Percentiles rank a stretch among this genome's conserved stretches.
Conservation (phyloP, 2,329 filamentous ascomycete genomes). For the Colletotrichum sp. region DNA sequence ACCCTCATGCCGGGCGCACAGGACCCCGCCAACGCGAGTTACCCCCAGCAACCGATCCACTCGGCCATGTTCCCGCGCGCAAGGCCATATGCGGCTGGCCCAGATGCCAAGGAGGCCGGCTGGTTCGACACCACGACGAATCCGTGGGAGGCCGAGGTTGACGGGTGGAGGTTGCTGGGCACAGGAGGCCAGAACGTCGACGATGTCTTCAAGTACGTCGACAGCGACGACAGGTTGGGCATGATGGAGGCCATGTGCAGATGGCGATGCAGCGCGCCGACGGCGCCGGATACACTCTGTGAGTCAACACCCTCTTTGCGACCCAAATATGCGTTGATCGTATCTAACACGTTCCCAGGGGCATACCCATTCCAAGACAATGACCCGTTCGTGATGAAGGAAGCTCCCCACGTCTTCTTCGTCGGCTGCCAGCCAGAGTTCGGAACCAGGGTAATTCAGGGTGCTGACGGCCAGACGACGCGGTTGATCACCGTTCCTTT, state of each 20-base stretch:
- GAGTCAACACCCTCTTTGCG: conserved; percentile 44
- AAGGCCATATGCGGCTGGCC: conserved; percentile 72
- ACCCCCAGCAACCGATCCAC: conserved; percentile 94
- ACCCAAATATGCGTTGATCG: neutral
- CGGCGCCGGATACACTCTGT: conserved; percentile 95
- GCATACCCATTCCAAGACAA: conserved; percentile 95
- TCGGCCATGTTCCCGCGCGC: conserved; percentile 86
- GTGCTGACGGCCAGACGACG: conserved; percentile 71
- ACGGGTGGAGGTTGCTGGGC: conserved; percentile 87
- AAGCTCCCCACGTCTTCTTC: conserved; percentile 91
- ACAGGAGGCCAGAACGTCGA: conserved; percentile 93
- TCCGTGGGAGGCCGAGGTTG: conserved; percentile 88
- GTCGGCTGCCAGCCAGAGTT: conserved; percentile 85
- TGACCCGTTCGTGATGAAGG: conserved; percentile 86
- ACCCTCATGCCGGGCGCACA: conserved; percentile 84
- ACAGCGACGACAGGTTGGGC: conserved; percentile 75
- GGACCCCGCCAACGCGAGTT: conserved; percentile 87
- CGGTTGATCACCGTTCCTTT: conserved; percentile 83
- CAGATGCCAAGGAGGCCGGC: conserved; percentile 51
- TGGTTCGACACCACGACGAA: conserved; percentile 94
- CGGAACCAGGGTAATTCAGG: conserved; percentile 72
- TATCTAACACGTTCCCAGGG: conserved; percentile 57
- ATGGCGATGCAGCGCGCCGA: conserved; percentile 91
- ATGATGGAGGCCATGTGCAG: conserved; percentile 96
- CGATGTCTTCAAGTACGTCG: conserved; percentile 91